phyloP scores from a whole-genome alignment of 139 green algal species.

The Chlamydomonas schloesseri region DNA sequence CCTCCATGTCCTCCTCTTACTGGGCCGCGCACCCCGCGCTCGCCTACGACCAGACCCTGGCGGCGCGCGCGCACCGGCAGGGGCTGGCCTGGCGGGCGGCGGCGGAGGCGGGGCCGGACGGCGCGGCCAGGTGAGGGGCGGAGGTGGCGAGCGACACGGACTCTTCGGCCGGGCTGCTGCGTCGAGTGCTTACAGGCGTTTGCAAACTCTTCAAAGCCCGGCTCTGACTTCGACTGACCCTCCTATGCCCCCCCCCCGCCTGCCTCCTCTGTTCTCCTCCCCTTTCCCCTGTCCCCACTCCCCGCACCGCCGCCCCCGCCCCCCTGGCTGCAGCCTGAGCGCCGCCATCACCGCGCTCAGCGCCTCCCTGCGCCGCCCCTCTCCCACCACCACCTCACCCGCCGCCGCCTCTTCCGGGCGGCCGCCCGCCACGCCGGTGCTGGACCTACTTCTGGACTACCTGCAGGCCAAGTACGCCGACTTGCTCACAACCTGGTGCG shows the following conservation, averaged over 20 bases:
- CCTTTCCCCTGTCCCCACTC: too few species aligned
- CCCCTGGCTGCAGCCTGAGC: background rate
- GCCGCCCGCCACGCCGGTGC: constrained; percentile 3
- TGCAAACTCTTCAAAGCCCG: too few species aligned
- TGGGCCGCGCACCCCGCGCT: background rate
- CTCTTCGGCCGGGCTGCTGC: too few species aligned
- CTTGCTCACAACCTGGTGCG: constrained; percentile 26
- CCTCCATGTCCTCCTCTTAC: background rate
- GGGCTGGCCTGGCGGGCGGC: background rate
- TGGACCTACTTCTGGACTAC: constrained; percentile 18
- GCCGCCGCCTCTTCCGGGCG: background rate
- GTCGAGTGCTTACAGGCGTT: too few species aligned
- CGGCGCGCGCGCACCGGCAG: background rate
- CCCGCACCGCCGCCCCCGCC: background rate
- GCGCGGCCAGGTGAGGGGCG: background rate
- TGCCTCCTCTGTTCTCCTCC: too few species aligned
- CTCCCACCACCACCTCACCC: too few species aligned
- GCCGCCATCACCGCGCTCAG: constrained; percentile 1
- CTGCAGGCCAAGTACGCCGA: constrained; percentile 24
- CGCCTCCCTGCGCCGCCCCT: background rate
- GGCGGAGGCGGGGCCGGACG: background rate
- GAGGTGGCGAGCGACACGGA: too few species aligned
- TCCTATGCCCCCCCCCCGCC: too few species aligned
- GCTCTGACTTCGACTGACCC: too few species aligned
- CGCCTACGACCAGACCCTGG: background rate